Evolutionary conservation across 805 yeast species (phyloP).

Genomic region (Pichia kluyveri): DNA sequence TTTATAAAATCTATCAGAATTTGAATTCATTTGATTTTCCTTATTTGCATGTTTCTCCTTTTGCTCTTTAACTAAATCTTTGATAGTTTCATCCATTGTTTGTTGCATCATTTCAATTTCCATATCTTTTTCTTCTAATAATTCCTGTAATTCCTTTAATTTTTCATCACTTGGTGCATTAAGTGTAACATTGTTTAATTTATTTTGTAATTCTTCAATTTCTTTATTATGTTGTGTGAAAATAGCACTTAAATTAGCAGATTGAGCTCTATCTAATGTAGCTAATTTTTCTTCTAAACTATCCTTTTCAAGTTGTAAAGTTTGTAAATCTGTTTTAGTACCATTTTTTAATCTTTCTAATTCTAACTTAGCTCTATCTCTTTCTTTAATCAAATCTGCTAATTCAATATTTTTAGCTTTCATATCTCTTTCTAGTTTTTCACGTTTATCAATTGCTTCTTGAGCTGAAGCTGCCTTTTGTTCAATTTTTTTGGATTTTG

Average conservation of each 20-base stretch:
- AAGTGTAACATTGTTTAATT: constrained; percentile 22
- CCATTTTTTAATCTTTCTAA: constrained; percentile 60
- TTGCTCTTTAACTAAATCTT: constrained; percentile 43
- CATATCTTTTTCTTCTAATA: constrained; percentile 58
- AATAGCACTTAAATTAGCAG: constrained; percentile 51
- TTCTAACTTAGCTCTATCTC: constrained; percentile 82
- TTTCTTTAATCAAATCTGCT: constrained; percentile 81
- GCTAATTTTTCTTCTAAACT: constrained; percentile 49
- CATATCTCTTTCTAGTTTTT: constrained; percentile 70
- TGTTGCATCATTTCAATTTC: constrained; percentile 75
- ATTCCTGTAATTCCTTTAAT: constrained; percentile 30
- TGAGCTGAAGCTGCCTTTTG: constrained; percentile 85
- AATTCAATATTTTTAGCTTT: constrained; percentile 80
- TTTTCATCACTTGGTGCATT: constrained; percentile 17
- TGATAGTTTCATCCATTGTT: constrained; percentile 64
- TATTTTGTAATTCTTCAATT: constrained; percentile 38
- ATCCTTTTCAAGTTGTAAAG: constrained; percentile 53
- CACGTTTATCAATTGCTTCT: constrained; percentile 79
- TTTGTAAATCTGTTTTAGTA: constrained; percentile 57
- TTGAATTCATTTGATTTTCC: constrained; percentile 46
- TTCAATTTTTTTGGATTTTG: constrained; percentile 72
- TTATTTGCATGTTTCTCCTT: constrained; percentile 42
- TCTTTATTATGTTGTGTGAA: constrained; percentile 58
- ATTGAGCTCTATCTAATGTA: constrained; percentile 52
- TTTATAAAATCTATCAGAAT: constrained; percentile 37